A percentile compares a stretch with the other conserved stretches of the same genome.
These are phyloP conservation scores for Venturia carpophila DNA, from an alignment of 2,329 filamentous ascomycete genomes.

Conservation along the genomic window DNA sequence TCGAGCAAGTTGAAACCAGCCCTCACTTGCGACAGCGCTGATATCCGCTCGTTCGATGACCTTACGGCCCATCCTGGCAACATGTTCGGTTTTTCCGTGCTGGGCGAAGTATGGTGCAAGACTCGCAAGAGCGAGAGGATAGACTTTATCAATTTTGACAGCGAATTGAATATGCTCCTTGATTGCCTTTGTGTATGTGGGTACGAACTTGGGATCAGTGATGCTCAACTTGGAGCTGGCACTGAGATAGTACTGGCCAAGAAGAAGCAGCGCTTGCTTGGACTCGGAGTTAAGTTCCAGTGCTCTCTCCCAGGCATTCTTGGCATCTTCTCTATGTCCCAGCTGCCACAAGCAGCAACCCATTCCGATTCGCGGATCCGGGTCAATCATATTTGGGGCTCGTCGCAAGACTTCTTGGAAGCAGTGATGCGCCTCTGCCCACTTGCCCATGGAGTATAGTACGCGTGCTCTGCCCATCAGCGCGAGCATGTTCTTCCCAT, in stretches of 20 bases:
- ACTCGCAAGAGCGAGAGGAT: slow-evolving; percentile 80
- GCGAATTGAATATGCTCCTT: slow-evolving; percentile 88
- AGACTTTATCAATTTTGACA: slow-evolving; percentile 86
- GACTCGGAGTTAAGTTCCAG: slow-evolving; percentile 76
- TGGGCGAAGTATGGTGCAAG: slow-evolving; percentile 81
- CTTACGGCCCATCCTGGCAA: slow-evolving; percentile 80
- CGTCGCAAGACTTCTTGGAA: slow-evolving; percentile 84
- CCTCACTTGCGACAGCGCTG: slow-evolving; percentile 92
- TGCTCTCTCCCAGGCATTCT: slow-evolving; percentile 79
- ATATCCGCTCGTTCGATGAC: slow-evolving; percentile 95
- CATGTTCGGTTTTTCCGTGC: slow-evolving; percentile 71
- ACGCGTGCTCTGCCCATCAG: slow-evolving; percentile 82
- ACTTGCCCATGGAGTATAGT: slow-evolving; percentile 79
- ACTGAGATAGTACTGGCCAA: slow-evolving; percentile 85
- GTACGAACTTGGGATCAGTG: slow-evolving; percentile 75
- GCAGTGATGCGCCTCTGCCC: slow-evolving; percentile 68
- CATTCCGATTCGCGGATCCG: slow-evolving; percentile 91
- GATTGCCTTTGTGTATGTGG: slow-evolving; percentile 87
- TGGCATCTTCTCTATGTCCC: slow-evolving; percentile 88
- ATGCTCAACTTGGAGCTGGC: slow-evolving; percentile 74
- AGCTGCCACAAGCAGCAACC: slow-evolving; percentile 97
- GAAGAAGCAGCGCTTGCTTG: slow-evolving; percentile 81
- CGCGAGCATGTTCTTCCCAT: slow-evolving; percentile 84
- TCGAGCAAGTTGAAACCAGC: slow-evolving; percentile 88
- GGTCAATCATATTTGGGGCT: slow-evolving; percentile 81